Base-by-base conservation (phyloP, 192 early-diverging fungal species). In the Dimargaris xerosporica region DNA sequence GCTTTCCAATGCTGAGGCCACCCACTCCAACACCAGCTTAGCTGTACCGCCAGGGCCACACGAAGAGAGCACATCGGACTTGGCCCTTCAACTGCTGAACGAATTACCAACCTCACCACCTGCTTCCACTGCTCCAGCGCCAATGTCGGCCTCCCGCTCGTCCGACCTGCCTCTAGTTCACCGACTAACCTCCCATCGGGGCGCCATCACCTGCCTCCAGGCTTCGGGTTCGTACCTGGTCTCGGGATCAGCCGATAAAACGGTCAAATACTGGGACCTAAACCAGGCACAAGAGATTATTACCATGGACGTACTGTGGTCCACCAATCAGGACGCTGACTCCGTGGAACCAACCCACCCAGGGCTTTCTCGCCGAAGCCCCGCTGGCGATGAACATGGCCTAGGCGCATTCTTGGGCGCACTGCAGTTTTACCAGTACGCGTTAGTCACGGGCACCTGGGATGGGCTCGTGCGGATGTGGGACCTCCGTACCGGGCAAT, bases 221-320 rank as follows among this genome's bases (percentile, higher is more conserved):
- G 70, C 72, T 0, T 29, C 44, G 2, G 63, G 52, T 3, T 54
- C 54, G 13, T 65, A 64, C 43, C 29, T 77, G 31, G 69, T 88
- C 17, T 82, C 86, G 3, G 88, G 86, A 52, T 80, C 85, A 23
- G 79, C 82, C 17, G 88, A 90, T 69, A 74, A 78, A 56, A 88
- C 88, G 1, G 81, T 90, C 61, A 80, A 80, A 60, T 81, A 85
- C 55, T 90, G 88, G 88, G 88, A 90, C 65, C 52, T 90, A 69
- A 67, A 70, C 28, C 85, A 80, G 31, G 82, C 83, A 28, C 66
- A 75, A 58, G 70, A 81, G 74, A 75, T 85, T 26, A 69, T 81
- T 13, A 78, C 81, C 5, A 74, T 90, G 66, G 85, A 86, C 64
- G 66, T 90, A 21, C 62, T 80, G 15, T 90, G 87, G 87, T 80